Base-by-base conservation (phyloP, 192 early-diverging fungal species). In the Glomus cerebriforme region DNA sequence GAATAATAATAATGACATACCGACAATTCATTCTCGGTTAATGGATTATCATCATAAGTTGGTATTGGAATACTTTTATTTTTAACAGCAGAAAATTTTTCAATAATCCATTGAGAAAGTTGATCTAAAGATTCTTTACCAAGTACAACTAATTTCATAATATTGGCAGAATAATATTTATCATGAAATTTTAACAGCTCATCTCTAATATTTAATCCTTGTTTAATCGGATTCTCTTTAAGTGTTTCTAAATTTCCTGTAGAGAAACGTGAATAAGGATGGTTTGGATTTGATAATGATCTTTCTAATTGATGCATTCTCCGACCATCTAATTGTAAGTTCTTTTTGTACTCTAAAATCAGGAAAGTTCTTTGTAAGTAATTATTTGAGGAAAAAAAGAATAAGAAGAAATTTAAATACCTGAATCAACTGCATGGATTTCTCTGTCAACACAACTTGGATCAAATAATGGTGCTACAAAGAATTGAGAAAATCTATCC, bases 141-240 rank as follows among this genome's bases (percentile, higher is more conserved):
- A 22, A 97, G 80, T 13, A 99, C 86, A 39, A 93, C 94, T 17
- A 98, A 86, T 85, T 93, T 94, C 97, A 98, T 98, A 34, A 99
- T 95, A 80, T 98, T 97, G 12, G 95, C 92, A 27, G 95, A 96
- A 82, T 99, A 99, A 83, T 96, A 96, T 74, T 88, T 87, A 19
- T 87, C 87, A 80, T 99, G 93, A 73, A 98, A 98, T 63, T 96
- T 92, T 59, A 99, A 80, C 58, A 98, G 85, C 65, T 93, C 87
- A 15, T 92, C 86, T 17, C 97, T 88, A 54, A 96, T 86, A 82
- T 98, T 89, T 32, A 96, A 80, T 24, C 93, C 93, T 43, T 88
- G 83, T 59, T 73, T 19, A 47, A 81, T 63, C 2, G 95, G 93
- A 10, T 80, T 81, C 24, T 91, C 87, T 59, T 85, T 84, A 8